Conservation (phyloP, 2,329 filamentous ascomycete species). For the Tolypocladium guangdongense region DNA sequence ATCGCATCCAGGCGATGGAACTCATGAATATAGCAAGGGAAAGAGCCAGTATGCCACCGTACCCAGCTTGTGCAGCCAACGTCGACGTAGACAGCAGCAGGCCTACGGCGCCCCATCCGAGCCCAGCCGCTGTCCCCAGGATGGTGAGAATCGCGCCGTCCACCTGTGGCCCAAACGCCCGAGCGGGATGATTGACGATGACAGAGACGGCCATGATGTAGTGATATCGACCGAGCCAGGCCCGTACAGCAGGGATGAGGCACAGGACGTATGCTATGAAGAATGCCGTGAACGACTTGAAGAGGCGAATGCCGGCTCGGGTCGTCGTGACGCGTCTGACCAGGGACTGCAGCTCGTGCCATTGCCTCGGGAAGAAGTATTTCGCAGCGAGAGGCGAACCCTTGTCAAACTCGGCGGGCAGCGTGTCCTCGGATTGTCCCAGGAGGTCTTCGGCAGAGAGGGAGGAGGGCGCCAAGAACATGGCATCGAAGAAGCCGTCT, state of each 20-base stretch:
- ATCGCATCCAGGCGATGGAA: conserved; percentile 38
- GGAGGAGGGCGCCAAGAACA: conserved; percentile 32
- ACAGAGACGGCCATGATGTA: conserved; percentile 46
- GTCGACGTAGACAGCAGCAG: conserved; percentile 43
- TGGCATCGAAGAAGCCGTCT: conserved; percentile 36
- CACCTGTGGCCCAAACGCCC: conserved; percentile 44
- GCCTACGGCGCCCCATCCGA: conserved; percentile 44
- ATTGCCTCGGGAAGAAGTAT: conserved; percentile 36
- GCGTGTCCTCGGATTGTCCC: conserved; percentile 28
- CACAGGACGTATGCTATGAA: conserved; percentile 45
- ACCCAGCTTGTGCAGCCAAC: conserved; percentile 30
- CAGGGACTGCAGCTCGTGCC: conserved; percentile 31
- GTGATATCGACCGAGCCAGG: conserved; percentile 41
- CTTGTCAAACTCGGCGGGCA: conserved; percentile 36
- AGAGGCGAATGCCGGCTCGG: conserved; percentile 36
- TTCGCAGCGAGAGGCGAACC: conserved; percentile 33
- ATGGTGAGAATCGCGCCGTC: conserved; percentile 43
- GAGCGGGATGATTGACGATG: conserved; percentile 46
- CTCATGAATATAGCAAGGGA: conserved; percentile 44
- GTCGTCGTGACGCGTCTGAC: conserved; percentile 31
- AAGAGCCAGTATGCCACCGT: conserved; percentile 43
- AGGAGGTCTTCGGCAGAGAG: conserved; percentile 27
- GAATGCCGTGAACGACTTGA: conserved; percentile 45
- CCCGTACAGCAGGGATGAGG: conserved; percentile 34
- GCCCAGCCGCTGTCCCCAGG: conserved; percentile 39